Base-by-base conservation (phyloP, 2,329 filamentous ascomycete genomes). In the Aphanocladium album region DNA sequence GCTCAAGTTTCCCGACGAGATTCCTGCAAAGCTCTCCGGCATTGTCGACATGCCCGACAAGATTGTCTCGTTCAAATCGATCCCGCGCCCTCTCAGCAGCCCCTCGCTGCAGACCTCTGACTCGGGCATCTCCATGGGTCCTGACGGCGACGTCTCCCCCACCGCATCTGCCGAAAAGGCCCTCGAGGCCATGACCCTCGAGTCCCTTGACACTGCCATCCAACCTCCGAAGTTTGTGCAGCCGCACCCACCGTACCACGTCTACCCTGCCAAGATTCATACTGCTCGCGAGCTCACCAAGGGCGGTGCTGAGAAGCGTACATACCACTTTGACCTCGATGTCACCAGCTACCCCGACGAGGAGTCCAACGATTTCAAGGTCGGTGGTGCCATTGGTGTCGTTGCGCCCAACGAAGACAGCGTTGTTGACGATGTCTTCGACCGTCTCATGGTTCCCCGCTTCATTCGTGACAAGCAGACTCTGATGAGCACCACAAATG, bases 251-350 rank as follows among this genome's bases (percentile, higher is more conserved):
- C 95, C 95, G 0, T 95, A 96, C 75, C 83, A 93, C 66, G 92
- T 98, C 63, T 96, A 90, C 75, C 89, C 92, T 1, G 93, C 93
- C n/a, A 91, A 87, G 64, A 84, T 99, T 51, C 89, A 91, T 74
- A 87, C 87, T 68, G 85, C 91, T 2, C 88, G 95, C 60, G 92
- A 96, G 75, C 78, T 99, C 71, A 99, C 95, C 14, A 89, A 86
- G 71, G 80, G 85, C 25, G 93, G 93, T 23, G 95, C 95, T 5
- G 91, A 96, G 80, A 99, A 99, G 84, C 85, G 93, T 63, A 99
- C 95, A 0, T 96, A 93, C 73, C 95, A 99, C 75, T 98, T 98
- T 69, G 95, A 98, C 69, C 85, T 99, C 49, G 95, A 99, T 69
- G 89, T 99, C 54, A 97, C 93, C 53, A 89, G 96, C 72, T 99